These are phyloP conservation scores for Xylaria sp. DNA, from an alignment of 2,329 filamentous ascomycete species.

Conservation along the genomic window DNA sequence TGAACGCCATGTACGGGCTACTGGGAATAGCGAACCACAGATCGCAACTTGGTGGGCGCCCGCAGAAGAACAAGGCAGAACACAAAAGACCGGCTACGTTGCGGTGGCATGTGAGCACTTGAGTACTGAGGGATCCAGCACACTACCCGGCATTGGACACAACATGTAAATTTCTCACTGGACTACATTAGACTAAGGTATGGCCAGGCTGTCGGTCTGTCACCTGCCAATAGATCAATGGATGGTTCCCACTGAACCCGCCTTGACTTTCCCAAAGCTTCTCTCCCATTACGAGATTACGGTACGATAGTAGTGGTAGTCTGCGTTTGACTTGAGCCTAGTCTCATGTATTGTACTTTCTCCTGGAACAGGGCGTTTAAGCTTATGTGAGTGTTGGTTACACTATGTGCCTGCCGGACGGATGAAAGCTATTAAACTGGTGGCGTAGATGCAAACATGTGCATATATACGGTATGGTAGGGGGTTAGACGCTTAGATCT, in stretches of 20 bases:
- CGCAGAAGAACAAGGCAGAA: conserved; percentile 29
- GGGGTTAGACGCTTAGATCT: conserved; percentile 1
- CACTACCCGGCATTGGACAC: background rate
- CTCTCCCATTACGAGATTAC: conserved; percentile 5
- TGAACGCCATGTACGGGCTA: conserved; percentile 22
- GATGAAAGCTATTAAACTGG: background rate
- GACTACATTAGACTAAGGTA: conserved; percentile 11
- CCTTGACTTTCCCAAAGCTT: background rate
- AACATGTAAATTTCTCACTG: background rate
- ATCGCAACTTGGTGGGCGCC: conserved; percentile 16
- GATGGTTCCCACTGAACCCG: conserved; percentile 9
- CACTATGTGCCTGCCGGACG: background rate
- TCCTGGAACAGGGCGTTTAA: background rate
- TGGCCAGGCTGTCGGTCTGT: conserved; percentile 2
- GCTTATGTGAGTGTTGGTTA: background rate
- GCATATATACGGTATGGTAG: background rate
- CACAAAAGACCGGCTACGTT: conserved; percentile 11
- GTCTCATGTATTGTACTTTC: conserved; percentile 33
- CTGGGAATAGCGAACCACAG: conserved; percentile 27
- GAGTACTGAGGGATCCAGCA: background rate
- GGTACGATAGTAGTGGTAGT: conserved; percentile 2
- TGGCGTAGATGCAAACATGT: background rate
- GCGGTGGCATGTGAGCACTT: background rate
- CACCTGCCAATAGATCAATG: conserved; percentile 27
- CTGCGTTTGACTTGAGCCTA: conserved; percentile 9